These are phyloP conservation scores for Petunia secreta DNA, from an alignment of 257 asterid genomes.

Conservation along the genomic window DNA sequence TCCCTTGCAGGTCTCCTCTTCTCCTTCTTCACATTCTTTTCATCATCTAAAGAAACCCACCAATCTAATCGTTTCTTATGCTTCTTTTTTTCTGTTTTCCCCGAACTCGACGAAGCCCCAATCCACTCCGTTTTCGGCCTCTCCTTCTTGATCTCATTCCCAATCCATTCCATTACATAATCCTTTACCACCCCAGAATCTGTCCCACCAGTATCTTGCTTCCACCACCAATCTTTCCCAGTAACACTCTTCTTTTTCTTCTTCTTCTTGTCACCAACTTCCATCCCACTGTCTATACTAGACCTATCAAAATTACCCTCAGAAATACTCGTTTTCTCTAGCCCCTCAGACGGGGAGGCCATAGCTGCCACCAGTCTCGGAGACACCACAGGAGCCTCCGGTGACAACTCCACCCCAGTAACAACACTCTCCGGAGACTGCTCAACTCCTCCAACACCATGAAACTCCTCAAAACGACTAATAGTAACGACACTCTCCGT, in stretches of 20 bases:
- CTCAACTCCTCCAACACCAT: conserved; percentile 41
- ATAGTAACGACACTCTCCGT: conserved; percentile 79
- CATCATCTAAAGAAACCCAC: conserved; percentile 93
- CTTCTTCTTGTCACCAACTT: conserved; percentile 47
- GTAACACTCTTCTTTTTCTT: conserved; percentile 67
- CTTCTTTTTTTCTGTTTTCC: conserved; percentile 63
- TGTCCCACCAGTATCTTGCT: conserved; percentile 70
- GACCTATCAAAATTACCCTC: conserved; percentile 69
- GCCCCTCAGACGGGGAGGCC: conserved; percentile 70
- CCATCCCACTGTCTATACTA: conserved; percentile 68
- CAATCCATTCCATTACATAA: conserved; percentile 97
- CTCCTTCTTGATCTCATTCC: conserved; percentile 91
- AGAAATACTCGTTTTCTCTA: conserved; percentile 65
- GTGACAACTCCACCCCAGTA: conserved; percentile 57
- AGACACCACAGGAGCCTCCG: conserved; percentile 65
- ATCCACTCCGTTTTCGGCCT: conserved; percentile 80
- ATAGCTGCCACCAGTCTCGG: conserved; percentile 73
- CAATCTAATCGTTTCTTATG: conserved; percentile 71
- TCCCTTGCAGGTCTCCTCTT: conserved; percentile 94
- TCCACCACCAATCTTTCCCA: conserved; percentile 99
- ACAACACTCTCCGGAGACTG: conserved; percentile 82
- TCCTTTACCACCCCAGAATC: conserved; percentile 78
- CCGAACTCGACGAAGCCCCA: conserved; percentile 66
- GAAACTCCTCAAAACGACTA: conserved; percentile 65
- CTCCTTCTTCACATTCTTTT: conserved; percentile 69